Base-by-base conservation (phyloP, 140 eudicot genomes). In the Cichorium intybus region DNA sequence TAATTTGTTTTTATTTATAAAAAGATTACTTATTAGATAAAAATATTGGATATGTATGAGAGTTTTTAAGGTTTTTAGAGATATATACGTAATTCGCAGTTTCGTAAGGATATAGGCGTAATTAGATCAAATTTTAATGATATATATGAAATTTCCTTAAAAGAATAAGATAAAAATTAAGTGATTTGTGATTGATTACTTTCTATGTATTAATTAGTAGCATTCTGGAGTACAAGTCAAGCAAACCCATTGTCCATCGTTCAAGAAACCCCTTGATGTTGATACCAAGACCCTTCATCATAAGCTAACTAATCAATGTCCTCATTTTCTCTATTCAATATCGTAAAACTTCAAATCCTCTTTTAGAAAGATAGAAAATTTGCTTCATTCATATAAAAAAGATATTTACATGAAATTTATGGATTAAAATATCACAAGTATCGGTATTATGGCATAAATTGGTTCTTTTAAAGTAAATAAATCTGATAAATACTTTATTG, bases 191-290 rank as follows among this genome's bases (percentile, higher is more conserved):
- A 41, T 41, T 12, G 6, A 12, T 3, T 41, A 41, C 48, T 41
- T 14, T 41, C 48, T 41, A 12, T 3, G 5, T 12, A 41, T 14
- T 41, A 41, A 41, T 41, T 39, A 71, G 46, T 48, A 66, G 68
- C 74, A 66, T 34, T 74, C 49, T 74, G 72, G 79, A 66, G 79
- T 66, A 56, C 68, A 74, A 74, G 69, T 35, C 67, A 57, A 74
- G 79, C 79, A 65, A 73, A 48, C 33, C 58, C 43, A 48, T 65
- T 48, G 66, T 62, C 79, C 79, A 66, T 74, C 79, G 69, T 65
- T 65, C 79, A 74, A 74, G 79, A 66, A 74, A 64, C 73, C 24
- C 10, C 67, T 74, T 66, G 79, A 74, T 58, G 79, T 66, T 66
- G 69, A 74, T 57, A 57, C 68, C 73, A 57, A 74, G 68, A 24